Conservation (phyloP, 495 filamentous ascomycete genomes). For the Pseudevernia furfuracea region DNA sequence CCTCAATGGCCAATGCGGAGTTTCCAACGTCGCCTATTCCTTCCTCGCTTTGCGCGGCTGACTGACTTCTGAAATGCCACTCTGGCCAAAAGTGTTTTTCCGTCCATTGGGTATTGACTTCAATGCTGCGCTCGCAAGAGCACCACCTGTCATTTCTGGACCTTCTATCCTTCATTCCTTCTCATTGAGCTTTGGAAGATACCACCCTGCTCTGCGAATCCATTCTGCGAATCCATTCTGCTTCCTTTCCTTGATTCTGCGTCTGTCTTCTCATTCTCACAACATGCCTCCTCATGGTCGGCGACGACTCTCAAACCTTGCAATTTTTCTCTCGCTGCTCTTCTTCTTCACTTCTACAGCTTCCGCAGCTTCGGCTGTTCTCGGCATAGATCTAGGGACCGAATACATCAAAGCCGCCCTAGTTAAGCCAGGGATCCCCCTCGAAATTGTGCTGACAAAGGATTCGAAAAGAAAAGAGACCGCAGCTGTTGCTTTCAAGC, state of each 20-base stretch:
- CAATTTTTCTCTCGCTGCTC: conserved; percentile 44
- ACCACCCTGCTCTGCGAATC: background rate
- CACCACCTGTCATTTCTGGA: conserved; percentile 1
- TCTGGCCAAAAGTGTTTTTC: conserved; percentile 7
- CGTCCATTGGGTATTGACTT: background rate
- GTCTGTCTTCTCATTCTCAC: background rate
- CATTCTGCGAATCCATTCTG: background rate
- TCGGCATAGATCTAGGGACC: conserved; percentile 91
- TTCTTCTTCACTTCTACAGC: conserved; percentile 52
- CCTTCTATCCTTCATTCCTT: background rate
- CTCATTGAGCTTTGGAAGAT: background rate
- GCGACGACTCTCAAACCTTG: conserved; percentile 32
- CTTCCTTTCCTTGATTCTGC: background rate
- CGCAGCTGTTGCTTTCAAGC: conserved; percentile 91
- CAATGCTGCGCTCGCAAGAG: background rate
- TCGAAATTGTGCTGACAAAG: conserved; percentile 98
- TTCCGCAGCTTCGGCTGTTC: conserved; percentile 61
- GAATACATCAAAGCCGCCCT: conserved; percentile 95
- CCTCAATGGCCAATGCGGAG: conserved; percentile 2
- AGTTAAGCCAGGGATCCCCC: conserved; percentile 94
- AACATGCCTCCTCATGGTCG: conserved; percentile 46
- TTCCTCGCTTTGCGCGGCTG: conserved; percentile 10
- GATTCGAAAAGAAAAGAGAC: conserved; percentile 95
- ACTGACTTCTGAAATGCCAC: conserved; percentile 14
- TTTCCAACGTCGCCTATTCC: conserved; percentile 15